Conservation (phyloP, 768 basidiomycete genomes). For the Hypholoma sublateritium region DNA sequence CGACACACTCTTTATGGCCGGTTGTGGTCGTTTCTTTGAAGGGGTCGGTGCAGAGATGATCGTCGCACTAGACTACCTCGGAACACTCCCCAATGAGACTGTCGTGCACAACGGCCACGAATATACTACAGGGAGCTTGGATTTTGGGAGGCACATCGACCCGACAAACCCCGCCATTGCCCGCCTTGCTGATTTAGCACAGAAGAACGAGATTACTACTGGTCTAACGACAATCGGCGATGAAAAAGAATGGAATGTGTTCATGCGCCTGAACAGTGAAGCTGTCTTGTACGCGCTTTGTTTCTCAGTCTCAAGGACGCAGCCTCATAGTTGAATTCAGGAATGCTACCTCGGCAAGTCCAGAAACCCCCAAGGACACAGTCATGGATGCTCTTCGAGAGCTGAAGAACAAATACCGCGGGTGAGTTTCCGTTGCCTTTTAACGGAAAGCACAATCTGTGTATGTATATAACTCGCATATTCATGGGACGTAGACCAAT, state of each 20-base stretch:
- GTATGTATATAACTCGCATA: background rate
- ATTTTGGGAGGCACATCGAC: constrained; percentile 69
- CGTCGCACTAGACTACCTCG: constrained; percentile 67
- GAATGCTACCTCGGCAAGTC: constrained; percentile 41
- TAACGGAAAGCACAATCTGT: background rate
- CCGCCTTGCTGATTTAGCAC: constrained; percentile 56
- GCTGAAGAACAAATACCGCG: constrained; percentile 82
- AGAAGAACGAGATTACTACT: constrained; percentile 62
- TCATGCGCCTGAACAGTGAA: constrained; percentile 75
- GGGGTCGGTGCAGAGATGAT: constrained; percentile 82
- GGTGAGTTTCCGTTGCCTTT: constrained; percentile 35
- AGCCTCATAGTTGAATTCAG: constrained; percentile 34
- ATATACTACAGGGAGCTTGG: constrained; percentile 75
- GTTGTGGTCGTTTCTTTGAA: constrained; percentile 96
- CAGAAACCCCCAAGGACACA: constrained; percentile 43
- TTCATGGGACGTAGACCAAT: constrained; percentile 12
- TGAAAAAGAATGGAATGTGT: constrained; percentile 94
- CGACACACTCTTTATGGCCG: constrained; percentile 86
- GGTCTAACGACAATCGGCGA: constrained; percentile 89
- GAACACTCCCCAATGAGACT: constrained; percentile 74
- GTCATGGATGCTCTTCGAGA: constrained; percentile 78
- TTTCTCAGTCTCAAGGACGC: background rate
- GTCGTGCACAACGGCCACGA: constrained; percentile 90
- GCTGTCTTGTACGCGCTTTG: constrained; percentile 58
- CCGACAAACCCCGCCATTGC: constrained; percentile 57